phyloP scores from a whole-genome alignment of 495 filamentous ascomycete genomes.

The Penicillium roqueforti region DNA sequence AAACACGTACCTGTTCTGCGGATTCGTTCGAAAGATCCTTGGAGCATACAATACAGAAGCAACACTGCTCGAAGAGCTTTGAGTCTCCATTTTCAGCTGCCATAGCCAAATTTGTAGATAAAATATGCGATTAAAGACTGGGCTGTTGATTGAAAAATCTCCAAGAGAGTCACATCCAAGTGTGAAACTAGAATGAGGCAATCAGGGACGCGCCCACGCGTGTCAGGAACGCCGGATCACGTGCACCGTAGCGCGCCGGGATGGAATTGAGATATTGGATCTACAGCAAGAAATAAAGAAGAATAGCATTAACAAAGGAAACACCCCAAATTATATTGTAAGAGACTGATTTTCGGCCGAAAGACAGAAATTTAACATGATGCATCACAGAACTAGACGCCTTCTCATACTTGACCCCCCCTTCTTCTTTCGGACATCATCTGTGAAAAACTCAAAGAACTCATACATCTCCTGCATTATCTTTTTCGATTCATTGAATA shows the following conservation, averaged over 20 bases:
- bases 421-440: too few species aligned
- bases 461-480: too few species aligned
- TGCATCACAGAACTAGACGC: too few species aligned
- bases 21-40: slow-evolving; percentile 48
- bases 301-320: too few species aligned
- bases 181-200: neutral
- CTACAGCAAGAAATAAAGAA: too few species aligned
- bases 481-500: too few species aligned
- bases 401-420: too few species aligned
- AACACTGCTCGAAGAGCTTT: slow-evolving; percentile 43
- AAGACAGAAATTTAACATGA: too few species aligned
- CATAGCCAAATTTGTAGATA: slow-evolving; percentile 19
- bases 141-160: neutral
- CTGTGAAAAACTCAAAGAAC: too few species aligned
- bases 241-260: neutral
- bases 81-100: slow-evolving; percentile 24
- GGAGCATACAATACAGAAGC: slow-evolving; percentile 38
- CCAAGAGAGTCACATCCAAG: neutral
- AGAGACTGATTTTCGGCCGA: too few species aligned
- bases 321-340: too few species aligned
- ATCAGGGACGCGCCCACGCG: slow-evolving; percentile 6
- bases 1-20: slow-evolving; percentile 37
- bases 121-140: neutral
- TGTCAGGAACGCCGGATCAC: slow-evolving; percentile 7
- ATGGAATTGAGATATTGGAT: too few species aligned